Base-by-base conservation (phyloP, 306 rosid genomes). In the Phaseolus lunatus region DNA sequence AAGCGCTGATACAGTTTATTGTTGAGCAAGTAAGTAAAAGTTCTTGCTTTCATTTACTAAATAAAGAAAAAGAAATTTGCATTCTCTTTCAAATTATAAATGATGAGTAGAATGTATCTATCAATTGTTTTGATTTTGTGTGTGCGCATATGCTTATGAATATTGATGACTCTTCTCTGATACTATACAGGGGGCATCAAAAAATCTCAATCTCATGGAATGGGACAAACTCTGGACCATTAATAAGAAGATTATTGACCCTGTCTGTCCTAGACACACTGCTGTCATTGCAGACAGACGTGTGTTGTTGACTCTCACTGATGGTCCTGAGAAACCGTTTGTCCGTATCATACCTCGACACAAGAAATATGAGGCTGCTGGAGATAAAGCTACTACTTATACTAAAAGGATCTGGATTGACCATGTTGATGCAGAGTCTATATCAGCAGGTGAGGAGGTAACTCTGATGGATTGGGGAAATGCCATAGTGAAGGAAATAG, bases 171-270 rank as follows among this genome's bases (percentile, higher is more conserved):
- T 70, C 72, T 80, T 78, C 33, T 44, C 68, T 71, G 68, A 27
- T 76, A 61, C 50, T 59, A 33, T 67, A 43, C 80, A 94, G 98
- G 98, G 97, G 44, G 98, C 97, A 5, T 94, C 97, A 1, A 94
- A 87, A 84, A 92, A 94, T 84, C 96, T 94, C 80, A 94, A 94
- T 84, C 96, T 94, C 78, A 94, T 94, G 98, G 98, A 94, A 72
- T 94, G 97, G 97, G 98, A 94, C 89, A 94, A 94, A 82, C 95
- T 94, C 5, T 94, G 97, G 98, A 92, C 92, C 61, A 89, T 92
- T 67, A 94, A 94, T 81, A 94, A 90, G 80, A 94, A 90, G 87
- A 94, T 94, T 59, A 94, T 94, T 19, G 98, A 94, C 81, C 98
- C 98, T 2, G 93, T 94, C 56, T 94, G 98, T 70, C 96, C 98